Evolutionary conservation across 768 basidiomycete species (phyloP).

Genomic region (Suillus ampliporus): DNA sequence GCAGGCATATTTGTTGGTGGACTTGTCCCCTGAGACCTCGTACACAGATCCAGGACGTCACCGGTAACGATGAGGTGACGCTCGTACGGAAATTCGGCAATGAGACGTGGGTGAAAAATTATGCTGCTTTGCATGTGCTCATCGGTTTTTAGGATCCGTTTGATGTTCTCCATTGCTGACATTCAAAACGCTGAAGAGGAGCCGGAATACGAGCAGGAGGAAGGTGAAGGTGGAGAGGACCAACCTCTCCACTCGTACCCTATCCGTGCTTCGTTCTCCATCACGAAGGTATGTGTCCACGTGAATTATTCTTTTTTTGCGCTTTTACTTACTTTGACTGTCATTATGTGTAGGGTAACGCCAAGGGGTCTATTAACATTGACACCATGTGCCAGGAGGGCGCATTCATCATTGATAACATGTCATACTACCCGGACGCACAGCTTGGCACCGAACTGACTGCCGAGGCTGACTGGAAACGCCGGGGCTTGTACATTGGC

Average conservation of each 20-base stretch:
- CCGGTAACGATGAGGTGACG: slow-evolving; percentile 81
- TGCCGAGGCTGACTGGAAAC: slow-evolving; percentile 93
- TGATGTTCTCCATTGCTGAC: slow-evolving; percentile 94
- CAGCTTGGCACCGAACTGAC: slow-evolving; percentile 76
- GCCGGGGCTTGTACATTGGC: slow-evolving; percentile 90
- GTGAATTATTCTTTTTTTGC: background rate
- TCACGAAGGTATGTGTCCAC: slow-evolving; percentile 71
- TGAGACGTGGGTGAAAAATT: slow-evolving; percentile 67
- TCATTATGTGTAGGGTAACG: slow-evolving; percentile 44
- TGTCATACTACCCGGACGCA: slow-evolving; percentile 81
- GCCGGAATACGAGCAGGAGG: slow-evolving; percentile 44
- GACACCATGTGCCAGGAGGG: slow-evolving; percentile 84
- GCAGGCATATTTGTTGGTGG: background rate
- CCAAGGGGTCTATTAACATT: slow-evolving; percentile 72
- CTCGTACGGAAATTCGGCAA: slow-evolving; percentile 88
- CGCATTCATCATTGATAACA: slow-evolving; percentile 84
- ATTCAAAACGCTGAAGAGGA: slow-evolving; percentile 58
- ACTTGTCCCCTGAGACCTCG: background rate
- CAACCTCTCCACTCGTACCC: slow-evolving; percentile 56
- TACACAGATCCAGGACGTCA: slow-evolving; percentile 67
- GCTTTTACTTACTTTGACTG: background rate
- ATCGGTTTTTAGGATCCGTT: slow-evolving; percentile 64
- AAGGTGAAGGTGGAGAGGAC: slow-evolving; percentile 40
- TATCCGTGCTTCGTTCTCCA: slow-evolving; percentile 78
- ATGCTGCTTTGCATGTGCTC: background rate